phyloP scores from a whole-genome alignment of 495 filamentous ascomycete species.

The Penicillium taxi region DNA sequence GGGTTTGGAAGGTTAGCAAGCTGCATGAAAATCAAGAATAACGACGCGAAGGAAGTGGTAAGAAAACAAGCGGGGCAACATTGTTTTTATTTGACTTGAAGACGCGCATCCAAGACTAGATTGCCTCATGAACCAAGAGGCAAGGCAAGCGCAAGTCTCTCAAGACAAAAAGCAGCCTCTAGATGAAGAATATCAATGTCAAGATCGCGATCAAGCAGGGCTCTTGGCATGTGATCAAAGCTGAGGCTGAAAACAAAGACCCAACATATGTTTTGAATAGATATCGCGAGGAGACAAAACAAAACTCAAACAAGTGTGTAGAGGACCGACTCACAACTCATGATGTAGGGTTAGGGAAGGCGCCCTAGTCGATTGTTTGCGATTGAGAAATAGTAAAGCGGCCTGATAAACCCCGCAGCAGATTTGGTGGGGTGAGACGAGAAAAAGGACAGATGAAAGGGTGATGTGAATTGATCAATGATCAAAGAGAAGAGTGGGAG shows the following conservation, averaged over 20 bases:
- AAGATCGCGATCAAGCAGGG: too few relatives aligned
- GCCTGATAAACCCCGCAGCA: constrained; percentile 16
- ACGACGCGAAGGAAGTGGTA: background rate
- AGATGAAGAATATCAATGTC: too few relatives aligned
- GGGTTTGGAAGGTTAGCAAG: constrained; percentile 25
- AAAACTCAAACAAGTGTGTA: constrained; percentile 2
- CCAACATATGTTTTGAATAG: too few relatives aligned
- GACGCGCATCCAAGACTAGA: background rate
- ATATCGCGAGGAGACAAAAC: too few relatives aligned
- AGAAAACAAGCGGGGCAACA: background rate
- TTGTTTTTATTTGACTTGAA: too few relatives aligned
- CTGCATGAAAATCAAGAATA: background rate
- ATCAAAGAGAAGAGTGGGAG: background rate
- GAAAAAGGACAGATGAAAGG: background rate
- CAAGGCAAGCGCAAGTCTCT: too few relatives aligned
- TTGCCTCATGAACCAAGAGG: too few relatives aligned
- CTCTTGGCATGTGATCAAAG: background rate
- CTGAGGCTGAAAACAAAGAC: background rate
- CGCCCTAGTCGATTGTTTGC: constrained; percentile 10
- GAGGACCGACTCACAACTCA: constrained; percentile 26
- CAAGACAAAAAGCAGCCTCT: too few relatives aligned
- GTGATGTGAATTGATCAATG: background rate
- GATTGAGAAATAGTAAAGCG: constrained; percentile 12
- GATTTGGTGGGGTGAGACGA: constrained; percentile 3
- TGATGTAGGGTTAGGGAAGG: constrained; percentile 18